Percentiles rank a stretch among this genome's conserved stretches.
Evolutionary conservation across 345 rosid species (phyloP).

Genomic region (Turritis glabra): DNA sequence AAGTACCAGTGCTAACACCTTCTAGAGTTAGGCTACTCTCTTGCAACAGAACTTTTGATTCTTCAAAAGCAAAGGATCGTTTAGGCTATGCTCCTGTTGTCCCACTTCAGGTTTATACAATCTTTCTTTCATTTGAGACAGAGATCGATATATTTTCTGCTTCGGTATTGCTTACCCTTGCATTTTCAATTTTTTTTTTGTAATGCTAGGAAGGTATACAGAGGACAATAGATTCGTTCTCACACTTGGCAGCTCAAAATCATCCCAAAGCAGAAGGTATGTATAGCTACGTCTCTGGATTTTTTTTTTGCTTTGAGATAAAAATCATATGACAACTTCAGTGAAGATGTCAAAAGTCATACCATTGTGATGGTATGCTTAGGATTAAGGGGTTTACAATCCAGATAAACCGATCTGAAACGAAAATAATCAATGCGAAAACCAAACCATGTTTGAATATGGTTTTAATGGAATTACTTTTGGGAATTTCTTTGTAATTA

Average conservation of each 20-base stretch:
- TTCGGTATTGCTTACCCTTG: neutral
- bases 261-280: constrained; percentile 65
- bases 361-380: neutral
- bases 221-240: constrained; percentile 75
- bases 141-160: neutral
- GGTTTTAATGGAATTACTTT: neutral
- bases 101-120: constrained; percentile 68
- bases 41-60: constrained; percentile 72
- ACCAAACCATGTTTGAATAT: neutral
- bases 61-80: constrained; percentile 77
- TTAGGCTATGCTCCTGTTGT: constrained; percentile 79
- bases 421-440: neutral
- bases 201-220: constrained; percentile 71
- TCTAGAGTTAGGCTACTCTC: constrained; percentile 90
- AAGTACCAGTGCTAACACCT: constrained; percentile 86
- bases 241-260: constrained; percentile 62
- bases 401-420: neutral
- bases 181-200: neutral
- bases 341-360: neutral
- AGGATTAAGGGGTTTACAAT: neutral
- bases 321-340: neutral
- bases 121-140: constrained; percentile 3
- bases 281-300: constrained; percentile 24
- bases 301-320: neutral
- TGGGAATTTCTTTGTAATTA: neutral